These are phyloP conservation scores for Wickerhamiella nectarea DNA, from an alignment of 805 yeast species.

Conservation along the genomic window DNA sequence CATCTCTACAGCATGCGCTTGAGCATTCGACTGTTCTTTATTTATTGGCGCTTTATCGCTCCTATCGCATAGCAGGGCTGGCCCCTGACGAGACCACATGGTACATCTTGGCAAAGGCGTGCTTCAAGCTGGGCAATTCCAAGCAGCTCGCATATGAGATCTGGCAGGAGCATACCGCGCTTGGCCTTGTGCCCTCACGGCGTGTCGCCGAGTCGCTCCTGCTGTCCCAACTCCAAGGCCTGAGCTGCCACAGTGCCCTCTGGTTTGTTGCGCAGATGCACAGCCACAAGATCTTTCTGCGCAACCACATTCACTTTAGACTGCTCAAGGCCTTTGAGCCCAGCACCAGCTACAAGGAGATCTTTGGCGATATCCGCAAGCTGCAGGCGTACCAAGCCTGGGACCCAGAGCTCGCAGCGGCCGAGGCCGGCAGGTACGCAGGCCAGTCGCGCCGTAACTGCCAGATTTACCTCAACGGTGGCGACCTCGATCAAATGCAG, in stretches of 20 bases:
- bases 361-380: conserved; percentile 1
- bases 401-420: conserved; percentile 11
- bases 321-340: conserved; percentile 10
- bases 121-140: conserved; percentile 22
- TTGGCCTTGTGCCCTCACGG: conserved; percentile 14
- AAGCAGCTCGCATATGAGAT: conserved; percentile 20
- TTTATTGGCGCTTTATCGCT: conserved; percentile 15
- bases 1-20: conserved; percentile 12
- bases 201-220: conserved; percentile 20
- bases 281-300: conserved; percentile 13
- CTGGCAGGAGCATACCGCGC: conserved; percentile 16
- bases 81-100: conserved; percentile 13
- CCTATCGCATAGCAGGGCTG: conserved; percentile 6
- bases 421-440: conserved; percentile 9
- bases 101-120: conserved; percentile 18
- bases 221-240: conserved; percentile 19
- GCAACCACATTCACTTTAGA: conserved; percentile 14
- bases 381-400: conserved; percentile 1
- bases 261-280: conserved; percentile 21
- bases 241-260: conserved; percentile 12
- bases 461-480: conserved; percentile 3
- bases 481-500: conserved; percentile 12
- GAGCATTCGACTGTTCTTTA: conserved; percentile 12
- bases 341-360: not conserved
- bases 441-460: conserved; percentile 16